Evolutionary conservation across 2,329 filamentous ascomycete genomes (phyloP).

Genomic region (Xylariaceae sp.): DNA sequence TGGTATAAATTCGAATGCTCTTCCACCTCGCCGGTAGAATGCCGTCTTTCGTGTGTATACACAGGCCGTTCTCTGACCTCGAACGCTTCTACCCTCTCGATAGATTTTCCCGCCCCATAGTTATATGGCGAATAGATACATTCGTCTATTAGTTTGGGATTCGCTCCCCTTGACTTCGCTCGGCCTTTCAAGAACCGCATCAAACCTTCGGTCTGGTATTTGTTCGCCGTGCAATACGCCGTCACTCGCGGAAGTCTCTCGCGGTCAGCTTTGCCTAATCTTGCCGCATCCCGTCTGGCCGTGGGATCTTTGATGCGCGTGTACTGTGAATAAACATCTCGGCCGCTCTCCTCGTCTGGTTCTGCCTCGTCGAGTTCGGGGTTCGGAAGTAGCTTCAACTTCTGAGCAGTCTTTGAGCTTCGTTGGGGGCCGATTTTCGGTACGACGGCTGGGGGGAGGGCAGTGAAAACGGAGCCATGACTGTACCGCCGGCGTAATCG

Average conservation of each 20-base stretch:
- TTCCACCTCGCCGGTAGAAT: conserved; percentile 77
- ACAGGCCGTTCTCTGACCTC: conserved; percentile 47
- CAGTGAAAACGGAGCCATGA: conserved; percentile 66
- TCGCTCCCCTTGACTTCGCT: conserved; percentile 76
- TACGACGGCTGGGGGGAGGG: conserved; percentile 47
- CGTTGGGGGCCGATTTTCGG: conserved; percentile 91
- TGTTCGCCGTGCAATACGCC: conserved; percentile 93
- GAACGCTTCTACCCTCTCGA: conserved; percentile 48
- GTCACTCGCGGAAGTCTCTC: conserved; percentile 88
- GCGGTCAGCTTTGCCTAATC: conserved; percentile 91
- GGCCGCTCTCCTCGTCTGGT: conserved; percentile 85
- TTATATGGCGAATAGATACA: conserved; percentile 96
- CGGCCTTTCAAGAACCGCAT: conserved; percentile 91
- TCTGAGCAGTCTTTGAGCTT: conserved; percentile 94
- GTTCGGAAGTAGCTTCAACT: conserved; percentile 94
- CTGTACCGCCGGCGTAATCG: conserved; percentile 88
- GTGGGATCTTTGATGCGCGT: conserved; percentile 97
- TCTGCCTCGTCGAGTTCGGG: conserved; percentile 76
- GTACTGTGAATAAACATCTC: conserved; percentile 97
- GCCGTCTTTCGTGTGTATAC: conserved; percentile 68
- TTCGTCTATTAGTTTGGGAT: conserved; percentile 93
- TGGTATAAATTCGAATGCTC: conserved; percentile 62
- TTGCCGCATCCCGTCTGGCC: conserved; percentile 87
- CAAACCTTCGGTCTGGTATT: conserved; percentile 87
- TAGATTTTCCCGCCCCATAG: conserved; percentile 61